Conservation (phyloP, 306 rosid species). For the Dryas drummondii region DNA sequence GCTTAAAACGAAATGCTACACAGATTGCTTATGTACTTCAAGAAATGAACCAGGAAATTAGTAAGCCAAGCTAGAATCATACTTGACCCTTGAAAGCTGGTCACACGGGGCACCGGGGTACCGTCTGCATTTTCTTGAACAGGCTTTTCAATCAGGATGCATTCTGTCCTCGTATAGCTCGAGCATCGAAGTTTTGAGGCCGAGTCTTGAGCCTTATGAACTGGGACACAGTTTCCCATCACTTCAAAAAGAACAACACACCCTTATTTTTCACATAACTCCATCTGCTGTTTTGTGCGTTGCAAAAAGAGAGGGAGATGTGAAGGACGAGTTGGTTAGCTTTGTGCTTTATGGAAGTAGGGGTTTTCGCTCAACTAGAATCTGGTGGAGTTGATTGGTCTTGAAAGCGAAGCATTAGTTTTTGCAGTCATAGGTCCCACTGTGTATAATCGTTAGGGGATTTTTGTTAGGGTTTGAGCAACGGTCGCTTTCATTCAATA, state of each 20-base stretch:
- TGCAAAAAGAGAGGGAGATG: not conserved
- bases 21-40: not conserved
- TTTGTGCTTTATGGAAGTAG: not conserved
- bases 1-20: not conserved
- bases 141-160: constrained; percentile 2
- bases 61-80: not conserved
- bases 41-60: not conserved
- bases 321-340: constrained; percentile 16
- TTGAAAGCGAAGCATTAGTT: constrained; percentile 50
- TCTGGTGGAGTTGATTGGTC: constrained; percentile 32
- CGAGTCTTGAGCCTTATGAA: constrained; percentile 26
- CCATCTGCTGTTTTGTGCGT: not conserved
- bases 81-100: constrained; percentile 27
- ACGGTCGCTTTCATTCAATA: not conserved
- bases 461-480: not conserved
- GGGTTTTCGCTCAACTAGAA: constrained; percentile 25
- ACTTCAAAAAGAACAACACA: not conserved
- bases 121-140: not conserved
- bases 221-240: constrained; percentile 39
- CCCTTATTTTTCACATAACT: not conserved
- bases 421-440: constrained; percentile 26
- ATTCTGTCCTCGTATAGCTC: constrained; percentile 18
- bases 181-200: constrained; percentile 21
- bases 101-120: constrained; percentile 5
- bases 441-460: not conserved